Base-by-base conservation (phyloP, 805 yeast species). In the Schwanniomyces polymorphus region DNA sequence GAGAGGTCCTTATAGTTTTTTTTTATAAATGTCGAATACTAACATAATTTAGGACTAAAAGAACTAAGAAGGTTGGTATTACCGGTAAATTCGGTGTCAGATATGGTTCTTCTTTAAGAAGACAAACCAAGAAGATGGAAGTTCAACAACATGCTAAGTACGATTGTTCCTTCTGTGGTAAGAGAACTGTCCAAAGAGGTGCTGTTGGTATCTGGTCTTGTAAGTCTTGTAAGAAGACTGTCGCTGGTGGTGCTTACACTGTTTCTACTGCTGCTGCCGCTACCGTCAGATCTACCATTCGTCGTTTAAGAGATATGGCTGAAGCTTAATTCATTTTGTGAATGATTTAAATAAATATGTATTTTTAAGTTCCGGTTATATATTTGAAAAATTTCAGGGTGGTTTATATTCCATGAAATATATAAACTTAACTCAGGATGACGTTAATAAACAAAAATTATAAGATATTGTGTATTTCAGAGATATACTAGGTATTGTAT, bases 11-110 rank as follows among this genome's bases (percentile, higher is more conserved):
- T 34, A 12, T 35, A 21, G 17, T 14, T 18, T 27, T 14, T 18
- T 27, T 44, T 9, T 11, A 11, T 37, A 9, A n/a, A 37, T 14
- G 9, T 4, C 3, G 12, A 21, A n/a, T 75, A 76, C 80, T 76
- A 76, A 77, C 81, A 50, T 38, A 35, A 35, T 50, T 58, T 67
- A 90, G 97, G 99, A 88, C 99, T 80, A 94, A 95, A 83, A 92
- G 99, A 88, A 94, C 99, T 68, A 94, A 94, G 96, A 94, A 94
- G 90, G 99, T 94, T 78, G 99, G 99, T 80, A 94, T 94, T 85
- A 94, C 99, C 78, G 99, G 99, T 86, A 95, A 95, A 85, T 94
- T 90, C 86, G 99, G 99, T 90, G 97, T 94, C 82, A 91, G 99
- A 86, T 94, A 94, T 85, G 97, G 99, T 91, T 92, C 99, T 70